Evolutionary conservation across 768 basidiomycete genomes (phyloP), one percentile per base, ranked within the genome.

Genomic region (Jaapia argillacea): DNA sequence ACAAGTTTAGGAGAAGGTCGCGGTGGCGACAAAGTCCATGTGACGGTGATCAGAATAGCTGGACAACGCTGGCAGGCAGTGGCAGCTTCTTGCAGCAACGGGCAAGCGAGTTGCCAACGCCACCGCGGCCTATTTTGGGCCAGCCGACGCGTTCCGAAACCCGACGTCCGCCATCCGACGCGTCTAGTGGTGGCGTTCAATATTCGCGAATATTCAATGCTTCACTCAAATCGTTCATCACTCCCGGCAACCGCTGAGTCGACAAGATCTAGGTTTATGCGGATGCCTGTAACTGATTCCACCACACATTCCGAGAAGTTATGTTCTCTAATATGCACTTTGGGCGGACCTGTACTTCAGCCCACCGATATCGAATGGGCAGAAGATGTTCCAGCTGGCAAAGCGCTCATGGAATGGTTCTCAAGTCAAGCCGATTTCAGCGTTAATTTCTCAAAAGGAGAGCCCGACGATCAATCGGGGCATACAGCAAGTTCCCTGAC

Each of bases 301-400:
- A 33, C 10, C 28, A 10, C 16, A 16, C 16, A 10, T 10, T 16
- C 28, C 10, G 10, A 16, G 28, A 10, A 10, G 28, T 10, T 33
- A 10, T 10, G 28, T 33, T 33, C 16, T 33, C 28, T 43, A 2
- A 26, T 38, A 13, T 16, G 20, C 10, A 6, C 44, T 37, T 58
- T 70, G 4, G 63, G 62, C 1, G 66, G 67, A 0, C 63, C 62
- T 26, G 14, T 31, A 1, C 42, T 61, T 12, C 36, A 54, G 3
- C 45, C 48, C 6, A 45, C 52, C 10, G 62, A 68, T 22, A 53
- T 68, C 1, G 56, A 60, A 42, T 62, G 63, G 63, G 58, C 59
- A 2, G 43, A 46, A 16, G 56, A 60, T 44, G 43, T 64, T 2
- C 59, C 66, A 4, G 53, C 56, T 5, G 64, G 66, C 2, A 53